These are phyloP conservation scores for Malus orientalis DNA, from an alignment of 306 rosid genomes.

Conservation along the genomic window DNA sequence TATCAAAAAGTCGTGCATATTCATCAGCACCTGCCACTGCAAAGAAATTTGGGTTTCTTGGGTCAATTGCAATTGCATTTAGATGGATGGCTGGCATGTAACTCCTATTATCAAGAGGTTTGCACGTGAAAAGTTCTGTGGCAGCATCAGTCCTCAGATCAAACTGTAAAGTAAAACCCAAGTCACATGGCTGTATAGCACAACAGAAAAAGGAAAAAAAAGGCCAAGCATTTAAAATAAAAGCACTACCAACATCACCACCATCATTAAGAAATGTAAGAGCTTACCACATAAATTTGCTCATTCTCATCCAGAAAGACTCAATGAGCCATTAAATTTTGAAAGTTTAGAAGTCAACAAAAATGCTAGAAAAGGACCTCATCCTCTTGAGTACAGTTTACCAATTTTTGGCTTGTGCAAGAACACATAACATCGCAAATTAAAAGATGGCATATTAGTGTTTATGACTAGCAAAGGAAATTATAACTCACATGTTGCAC, in stretches of 20 bases:
- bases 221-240: not conserved
- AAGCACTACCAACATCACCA: not conserved
- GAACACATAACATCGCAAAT: not conserved
- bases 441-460: not conserved
- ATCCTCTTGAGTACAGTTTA: not conserved
- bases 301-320: not conserved
- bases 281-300: not conserved
- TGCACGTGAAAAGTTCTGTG: constrained; percentile 75
- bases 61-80: constrained; percentile 90
- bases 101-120: constrained; percentile 35
- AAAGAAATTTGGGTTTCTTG: constrained; percentile 88
- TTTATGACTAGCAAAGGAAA: constrained; percentile 12
- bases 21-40: constrained; percentile 80
- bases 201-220: not conserved
- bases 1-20: constrained; percentile 75
- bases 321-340: not conserved
- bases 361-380: not conserved
- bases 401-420: not conserved
- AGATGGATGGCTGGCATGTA: constrained; percentile 42
- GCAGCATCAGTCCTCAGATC: constrained; percentile 72
- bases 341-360: not conserved
- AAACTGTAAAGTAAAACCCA: constrained; percentile 50
- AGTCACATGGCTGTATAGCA: constrained; percentile 18
- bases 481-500: constrained; percentile 80
- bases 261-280: not conserved